phyloP scores from a whole-genome alignment of 1,139 yeast species.

The Candida dubliniensis region DNA sequence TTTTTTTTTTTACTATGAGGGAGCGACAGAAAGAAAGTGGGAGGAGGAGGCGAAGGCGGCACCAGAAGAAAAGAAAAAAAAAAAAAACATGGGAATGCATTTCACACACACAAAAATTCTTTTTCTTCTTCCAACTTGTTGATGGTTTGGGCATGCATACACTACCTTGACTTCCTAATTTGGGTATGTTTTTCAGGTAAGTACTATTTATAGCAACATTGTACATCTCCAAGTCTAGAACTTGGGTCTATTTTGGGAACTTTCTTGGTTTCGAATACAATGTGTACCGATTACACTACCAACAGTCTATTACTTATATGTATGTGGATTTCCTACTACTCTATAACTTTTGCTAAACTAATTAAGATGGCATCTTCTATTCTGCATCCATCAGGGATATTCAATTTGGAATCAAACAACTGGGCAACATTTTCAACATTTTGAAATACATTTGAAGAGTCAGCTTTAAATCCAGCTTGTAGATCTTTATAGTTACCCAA shows the following conservation, averaged over 20 bases:
- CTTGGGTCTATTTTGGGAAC: no score
- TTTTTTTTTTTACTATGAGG: no score
- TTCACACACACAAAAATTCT: background rate
- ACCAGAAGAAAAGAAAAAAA: no score
- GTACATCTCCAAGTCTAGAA: background rate
- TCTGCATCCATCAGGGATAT: constrained; percentile 56
- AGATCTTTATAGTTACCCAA: constrained; percentile 66
- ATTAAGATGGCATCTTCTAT: constrained; percentile 72
- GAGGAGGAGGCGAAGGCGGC: no score
- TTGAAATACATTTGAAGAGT: constrained; percentile 30
- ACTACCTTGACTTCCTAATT: background rate
- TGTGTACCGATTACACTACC: no score
- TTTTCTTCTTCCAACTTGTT: background rate
- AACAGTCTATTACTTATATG: background rate
- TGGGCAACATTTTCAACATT: constrained; percentile 50
- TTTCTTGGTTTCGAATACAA: no score
- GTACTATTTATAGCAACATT: no score
- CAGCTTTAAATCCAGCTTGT: constrained; percentile 48
- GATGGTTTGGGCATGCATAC: background rate
- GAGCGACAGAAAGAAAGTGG: no score
- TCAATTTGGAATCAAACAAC: constrained; percentile 66
- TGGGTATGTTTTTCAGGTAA: background rate
- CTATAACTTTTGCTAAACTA: constrained; percentile 48
- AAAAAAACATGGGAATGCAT: background rate
- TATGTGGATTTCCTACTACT: background rate